Base-by-base conservation (phyloP, 768 basidiomycete species). In the Lactarius psammicola region DNA sequence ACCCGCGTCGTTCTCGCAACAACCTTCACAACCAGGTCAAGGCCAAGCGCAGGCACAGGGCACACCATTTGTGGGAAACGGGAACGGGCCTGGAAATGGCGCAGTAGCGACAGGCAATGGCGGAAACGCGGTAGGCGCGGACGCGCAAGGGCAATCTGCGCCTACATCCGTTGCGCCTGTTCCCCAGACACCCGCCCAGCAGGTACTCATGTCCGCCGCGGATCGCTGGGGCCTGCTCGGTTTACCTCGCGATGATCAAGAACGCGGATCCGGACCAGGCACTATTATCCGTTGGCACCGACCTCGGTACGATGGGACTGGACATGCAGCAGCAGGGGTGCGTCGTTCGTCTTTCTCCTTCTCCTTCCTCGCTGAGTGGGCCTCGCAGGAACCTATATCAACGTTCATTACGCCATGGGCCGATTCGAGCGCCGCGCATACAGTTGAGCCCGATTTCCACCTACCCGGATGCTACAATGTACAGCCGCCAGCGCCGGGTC, bases 391-490 rank as follows among this genome's bases (percentile, higher is more conserved):
- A 89, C 72, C 79, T 95, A 63, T 94, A 91, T 78, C 92, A 62
- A 90, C 89, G 23, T 95, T 97, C 78, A 91, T 95, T 73, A 95
- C 95, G 66, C 95, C 95, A 36, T 97, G 94, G 94, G 86, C 91
- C 63, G 94, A 95, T 75, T 87, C 92, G 71, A 87, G 88, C 68
- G 87, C 87, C 44, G 88, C 88, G 69, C 86, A 86, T 72, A 82
- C 84, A 61, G 87, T 95, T 66, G 94, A 97, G 76, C 94, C 95
- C 13, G 90, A 94, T 72, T 96, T 87, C 73, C 88, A 90, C 71
- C 83, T 94, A 44, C 95, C 95, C 51, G 80, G 85, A 26, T 95
- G 94, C 77, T 97, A 97, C 66, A 94, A 88, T 75, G 94, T 96
- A 55, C 89, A 91, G 69, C 87, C 95, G 40, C 87, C 88, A 33